phyloP scores from a whole-genome alignment of 1,284 basidiomycete genomes.

The Butyriboletus appendiculatus region DNA sequence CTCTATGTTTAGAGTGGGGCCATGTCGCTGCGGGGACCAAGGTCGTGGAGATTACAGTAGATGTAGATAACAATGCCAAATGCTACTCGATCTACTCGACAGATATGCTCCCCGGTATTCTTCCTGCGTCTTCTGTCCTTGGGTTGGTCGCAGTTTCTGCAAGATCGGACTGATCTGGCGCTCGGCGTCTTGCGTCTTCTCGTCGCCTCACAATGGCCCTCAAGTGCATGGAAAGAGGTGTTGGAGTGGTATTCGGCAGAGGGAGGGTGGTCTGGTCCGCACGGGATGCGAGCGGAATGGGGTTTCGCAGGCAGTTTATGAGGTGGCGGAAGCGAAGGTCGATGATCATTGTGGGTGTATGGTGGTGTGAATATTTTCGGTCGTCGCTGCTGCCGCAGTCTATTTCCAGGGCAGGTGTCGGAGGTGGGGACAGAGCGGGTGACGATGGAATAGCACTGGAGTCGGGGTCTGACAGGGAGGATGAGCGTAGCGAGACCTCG shows the following conservation, averaged over 20 bases:
- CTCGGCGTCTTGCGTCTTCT: conserved; percentile 40
- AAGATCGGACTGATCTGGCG: conserved; percentile 30
- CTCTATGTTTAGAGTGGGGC: not conserved
- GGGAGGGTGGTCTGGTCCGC: conserved; percentile 46
- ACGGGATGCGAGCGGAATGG: conserved; percentile 44
- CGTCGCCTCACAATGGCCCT: conserved; percentile 53
- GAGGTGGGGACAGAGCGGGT: conserved; percentile 21
- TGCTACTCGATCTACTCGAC: conserved; percentile 35
- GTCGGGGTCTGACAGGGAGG: conserved; percentile 33
- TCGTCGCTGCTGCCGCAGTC: conserved; percentile 20
- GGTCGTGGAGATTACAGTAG: conserved; percentile 20
- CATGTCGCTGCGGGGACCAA: conserved; percentile 8
- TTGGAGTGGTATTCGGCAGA: conserved; percentile 60
- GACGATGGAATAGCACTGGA: conserved; percentile 26
- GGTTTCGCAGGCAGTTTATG: conserved; percentile 53
- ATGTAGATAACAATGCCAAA: conserved; percentile 16
- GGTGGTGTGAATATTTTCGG: conserved; percentile 24
- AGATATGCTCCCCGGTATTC: conserved; percentile 48
- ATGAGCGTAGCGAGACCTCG: conserved; percentile 48
- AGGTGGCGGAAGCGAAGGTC: conserved; percentile 58
- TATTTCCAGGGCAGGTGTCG: conserved; percentile 28
- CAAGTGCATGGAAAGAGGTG: conserved; percentile 50
- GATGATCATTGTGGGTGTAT: conserved; percentile 49
- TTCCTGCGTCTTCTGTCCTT: conserved; percentile 17
- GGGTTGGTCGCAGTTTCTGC: conserved; percentile 22